These are phyloP conservation scores for Colletotrichum sp. DNA, from an alignment of 2,329 filamentous ascomycete species.

Conservation along the genomic window DNA sequence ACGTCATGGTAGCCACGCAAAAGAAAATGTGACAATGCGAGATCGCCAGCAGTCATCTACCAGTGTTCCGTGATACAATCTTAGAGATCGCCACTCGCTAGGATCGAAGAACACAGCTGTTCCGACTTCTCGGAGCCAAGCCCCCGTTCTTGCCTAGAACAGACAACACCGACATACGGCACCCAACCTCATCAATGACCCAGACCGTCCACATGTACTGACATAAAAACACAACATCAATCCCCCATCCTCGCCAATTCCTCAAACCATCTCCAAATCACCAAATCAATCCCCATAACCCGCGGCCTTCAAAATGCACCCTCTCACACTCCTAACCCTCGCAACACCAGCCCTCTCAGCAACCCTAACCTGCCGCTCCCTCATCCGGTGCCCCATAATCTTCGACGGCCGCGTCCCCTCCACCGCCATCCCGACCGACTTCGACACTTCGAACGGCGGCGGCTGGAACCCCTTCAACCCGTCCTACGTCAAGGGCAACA, in stretches of 20 bases:
- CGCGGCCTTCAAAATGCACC: neutral
- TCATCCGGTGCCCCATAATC: slow-evolving; percentile 36
- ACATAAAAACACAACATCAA: neutral
- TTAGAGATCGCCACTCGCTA: neutral
- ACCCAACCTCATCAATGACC: neutral
- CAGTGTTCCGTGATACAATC: no score
- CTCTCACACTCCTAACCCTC: neutral
- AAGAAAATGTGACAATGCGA: no score
- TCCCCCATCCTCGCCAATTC: neutral
- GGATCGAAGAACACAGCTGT: neutral
- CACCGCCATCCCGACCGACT: slow-evolving; percentile 28
- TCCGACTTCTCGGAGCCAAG: neutral
- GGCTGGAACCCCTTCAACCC: slow-evolving; percentile 37
- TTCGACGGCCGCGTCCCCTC: slow-evolving; percentile 40
- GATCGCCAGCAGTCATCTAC: no score
- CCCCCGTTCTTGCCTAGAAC: neutral
- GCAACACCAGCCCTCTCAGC: neutral
- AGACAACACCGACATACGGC: neutral
- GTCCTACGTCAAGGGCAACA: slow-evolving; percentile 39
- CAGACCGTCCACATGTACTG: neutral
- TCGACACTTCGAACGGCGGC: slow-evolving; percentile 32
- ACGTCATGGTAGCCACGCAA: no score
- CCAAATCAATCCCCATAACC: neutral
- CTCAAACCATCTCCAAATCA: rapidly evolving
- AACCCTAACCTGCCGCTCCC: neutral